phyloP scores from a whole-genome alignment of 129 eudicot species.

The Tagetes erecta region DNA sequence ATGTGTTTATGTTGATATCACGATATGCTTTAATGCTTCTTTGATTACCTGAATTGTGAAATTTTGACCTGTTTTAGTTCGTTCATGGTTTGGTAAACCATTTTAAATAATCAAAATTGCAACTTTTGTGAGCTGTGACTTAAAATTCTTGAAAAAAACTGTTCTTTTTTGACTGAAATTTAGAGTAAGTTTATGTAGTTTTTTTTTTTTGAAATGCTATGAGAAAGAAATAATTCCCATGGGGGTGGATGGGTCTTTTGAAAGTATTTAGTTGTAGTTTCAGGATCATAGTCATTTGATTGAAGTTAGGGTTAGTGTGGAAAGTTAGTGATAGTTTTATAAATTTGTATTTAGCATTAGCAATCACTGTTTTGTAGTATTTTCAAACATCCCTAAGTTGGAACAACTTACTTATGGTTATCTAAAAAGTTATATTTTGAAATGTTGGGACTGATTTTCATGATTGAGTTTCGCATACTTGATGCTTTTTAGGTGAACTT shows the following conservation, averaged over 20 bases:
- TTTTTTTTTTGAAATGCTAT: background rate
- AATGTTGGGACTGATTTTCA: background rate
- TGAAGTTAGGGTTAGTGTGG: constrained; percentile 2
- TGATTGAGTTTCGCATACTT: too few relatives aligned
- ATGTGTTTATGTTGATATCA: too few relatives aligned
- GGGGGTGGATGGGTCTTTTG: background rate
- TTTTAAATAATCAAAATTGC: background rate
- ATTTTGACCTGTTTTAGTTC: background rate
- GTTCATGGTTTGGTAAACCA: background rate
- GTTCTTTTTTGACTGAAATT: background rate
- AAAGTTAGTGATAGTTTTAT: background rate
- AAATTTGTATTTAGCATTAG: background rate
- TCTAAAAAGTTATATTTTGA: background rate
- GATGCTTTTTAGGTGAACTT: constrained; percentile 1
- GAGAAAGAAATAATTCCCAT: background rate
- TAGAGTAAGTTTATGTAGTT: background rate
- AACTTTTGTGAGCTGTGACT: background rate
- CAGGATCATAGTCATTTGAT: background rate
- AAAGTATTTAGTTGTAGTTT: background rate
- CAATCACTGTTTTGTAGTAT: background rate
- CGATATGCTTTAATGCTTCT: background rate
- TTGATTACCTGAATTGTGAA: background rate
- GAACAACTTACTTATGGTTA: background rate
- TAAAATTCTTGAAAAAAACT: background rate
- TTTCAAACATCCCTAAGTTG: background rate